A percentile compares a stretch with the other conserved stretches of the same genome.
These are phyloP conservation scores for Talaromyces wortmannii DNA, from an alignment of 495 filamentous ascomycete genomes.

Conservation along the genomic window DNA sequence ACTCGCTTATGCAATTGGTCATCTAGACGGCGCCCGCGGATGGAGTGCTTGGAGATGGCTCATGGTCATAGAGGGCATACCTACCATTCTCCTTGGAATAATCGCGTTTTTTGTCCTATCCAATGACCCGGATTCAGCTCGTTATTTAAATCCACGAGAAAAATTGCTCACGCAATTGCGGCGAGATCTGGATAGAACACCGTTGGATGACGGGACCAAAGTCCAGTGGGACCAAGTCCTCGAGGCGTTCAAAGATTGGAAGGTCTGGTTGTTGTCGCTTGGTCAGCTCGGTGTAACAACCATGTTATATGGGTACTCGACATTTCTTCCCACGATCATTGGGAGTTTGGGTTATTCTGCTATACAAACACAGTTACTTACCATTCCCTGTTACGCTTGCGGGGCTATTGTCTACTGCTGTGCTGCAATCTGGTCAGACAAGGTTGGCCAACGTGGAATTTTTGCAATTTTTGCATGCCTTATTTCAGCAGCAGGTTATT, in stretches of 20 bases:
- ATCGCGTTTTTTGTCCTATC: conserved; percentile 57
- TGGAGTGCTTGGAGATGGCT: conserved; percentile 49
- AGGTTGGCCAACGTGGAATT: not conserved
- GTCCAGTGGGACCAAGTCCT: not conserved
- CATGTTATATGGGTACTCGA: conserved; percentile 70
- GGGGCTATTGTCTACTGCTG: conserved; percentile 53
- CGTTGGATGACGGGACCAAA: not conserved
- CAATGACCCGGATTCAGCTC: conserved; percentile 54
- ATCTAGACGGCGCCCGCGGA: conserved; percentile 58
- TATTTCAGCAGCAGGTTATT: not conserved
- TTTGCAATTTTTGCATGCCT: not conserved
- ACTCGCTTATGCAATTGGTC: conserved; percentile 64
- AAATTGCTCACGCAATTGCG: conserved; percentile 30
- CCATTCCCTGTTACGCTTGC: conserved; percentile 66
- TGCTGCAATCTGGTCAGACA: not conserved
- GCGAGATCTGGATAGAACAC: too few relatives aligned
- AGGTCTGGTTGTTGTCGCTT: conserved; percentile 57
- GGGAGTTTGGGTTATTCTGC: conserved; percentile 57
- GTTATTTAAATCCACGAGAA: conserved; percentile 54
- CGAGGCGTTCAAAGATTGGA: not conserved
- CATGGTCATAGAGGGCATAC: conserved; percentile 66
- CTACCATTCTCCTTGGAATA: conserved; percentile 55
- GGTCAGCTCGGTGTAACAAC: conserved; percentile 18
- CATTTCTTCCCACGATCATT: conserved; percentile 76
- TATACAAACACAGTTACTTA: conserved; percentile 61